Evolutionary conservation across 2,329 filamentous ascomycete genomes (phyloP).

Genomic region (Colletotrichum godetiae): DNA sequence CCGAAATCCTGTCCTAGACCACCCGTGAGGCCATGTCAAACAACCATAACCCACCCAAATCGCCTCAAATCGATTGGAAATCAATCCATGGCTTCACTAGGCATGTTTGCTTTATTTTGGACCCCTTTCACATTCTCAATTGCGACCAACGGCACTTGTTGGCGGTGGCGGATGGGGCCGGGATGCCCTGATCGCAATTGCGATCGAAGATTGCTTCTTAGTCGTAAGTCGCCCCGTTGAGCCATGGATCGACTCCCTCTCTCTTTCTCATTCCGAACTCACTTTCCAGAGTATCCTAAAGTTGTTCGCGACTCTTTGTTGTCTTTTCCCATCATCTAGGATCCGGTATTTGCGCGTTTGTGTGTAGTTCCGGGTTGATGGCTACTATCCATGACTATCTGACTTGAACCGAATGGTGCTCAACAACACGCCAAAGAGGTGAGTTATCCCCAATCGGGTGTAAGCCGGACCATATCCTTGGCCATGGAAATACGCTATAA

Average conservation of each 20-base stretch:
- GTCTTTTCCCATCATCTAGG: background rate
- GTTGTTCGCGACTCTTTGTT: background rate
- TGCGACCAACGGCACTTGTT: constrained; percentile 27
- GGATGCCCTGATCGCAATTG: constrained; percentile 35
- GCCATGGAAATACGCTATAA: background rate
- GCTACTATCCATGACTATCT: constrained; percentile 33
- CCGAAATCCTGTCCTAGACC: background rate
- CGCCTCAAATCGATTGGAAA: background rate
- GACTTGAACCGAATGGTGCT: constrained; percentile 36
- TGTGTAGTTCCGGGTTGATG: constrained; percentile 28
- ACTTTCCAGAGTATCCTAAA: background rate
- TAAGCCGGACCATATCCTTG: background rate
- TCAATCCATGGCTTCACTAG: background rate
- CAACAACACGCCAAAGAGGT: constrained; percentile 36
- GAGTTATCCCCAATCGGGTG: constrained; percentile 21
- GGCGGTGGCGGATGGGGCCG: constrained; percentile 28
- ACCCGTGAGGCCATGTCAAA: background rate
- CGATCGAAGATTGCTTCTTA: constrained; percentile 36
- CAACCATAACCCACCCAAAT: constrained; percentile 2
- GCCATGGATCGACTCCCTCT: constrained; percentile 20
- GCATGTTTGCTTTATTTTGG: background rate
- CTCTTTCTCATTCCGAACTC: constrained; percentile 24
- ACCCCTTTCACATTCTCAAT: constrained; percentile 15
- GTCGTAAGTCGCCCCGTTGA: constrained; percentile 35
- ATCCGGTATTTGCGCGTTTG: background rate